Base-by-base conservation (phyloP, 1,284 basidiomycete species). In the Tilletia caries region DNA sequence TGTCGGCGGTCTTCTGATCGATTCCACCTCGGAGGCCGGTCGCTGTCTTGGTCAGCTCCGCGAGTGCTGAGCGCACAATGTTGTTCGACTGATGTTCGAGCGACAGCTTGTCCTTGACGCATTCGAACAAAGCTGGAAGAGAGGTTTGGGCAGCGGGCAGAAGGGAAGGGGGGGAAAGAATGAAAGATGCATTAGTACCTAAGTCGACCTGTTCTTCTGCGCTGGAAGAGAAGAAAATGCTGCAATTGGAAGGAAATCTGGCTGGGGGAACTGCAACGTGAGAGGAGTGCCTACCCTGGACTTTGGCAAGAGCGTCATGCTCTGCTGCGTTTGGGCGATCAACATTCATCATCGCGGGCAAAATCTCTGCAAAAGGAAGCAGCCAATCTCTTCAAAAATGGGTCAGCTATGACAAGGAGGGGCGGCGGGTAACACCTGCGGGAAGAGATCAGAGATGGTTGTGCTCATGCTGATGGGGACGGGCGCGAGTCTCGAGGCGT, bases 231-330 rank as follows among this genome's bases (percentile, higher is more conserved):
- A 1, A 41, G 15, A 15, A 15, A 41, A 1, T 10, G 37, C 37
- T 41, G 37, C 37, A 41, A 15, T 10, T 6, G 37, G 2, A 15
- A 41, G 15, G 37, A 15, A 2, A 41, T 10, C 10, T 41, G 37
- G 23, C 52, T 15, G 15, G 52, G 27, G 29, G 12, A 20, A 23
- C 13, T 29, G n/a, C 23, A 54, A 23, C n/a, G 37, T 41, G 37
- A 41, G 10, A 41, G 15, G 12, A 50, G 25, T 54, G 52, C 52
- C 52, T 54, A 54, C 52, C 52, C 52, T 54, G 52, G 27, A 54
- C 25, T 29, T 54, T 54, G 12, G 52, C 23, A 29, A 54, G 29
- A 23, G 52, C 25, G 25, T 54, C 52, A 6, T 54, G 5, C 23
- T 41, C 37, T 41, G 48, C 37, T 41, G 48, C 48, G 48, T 50